Evolutionary conservation across 164 flowering plant genomes (phyloP).

Genomic region (Tetracentron sinense): DNA sequence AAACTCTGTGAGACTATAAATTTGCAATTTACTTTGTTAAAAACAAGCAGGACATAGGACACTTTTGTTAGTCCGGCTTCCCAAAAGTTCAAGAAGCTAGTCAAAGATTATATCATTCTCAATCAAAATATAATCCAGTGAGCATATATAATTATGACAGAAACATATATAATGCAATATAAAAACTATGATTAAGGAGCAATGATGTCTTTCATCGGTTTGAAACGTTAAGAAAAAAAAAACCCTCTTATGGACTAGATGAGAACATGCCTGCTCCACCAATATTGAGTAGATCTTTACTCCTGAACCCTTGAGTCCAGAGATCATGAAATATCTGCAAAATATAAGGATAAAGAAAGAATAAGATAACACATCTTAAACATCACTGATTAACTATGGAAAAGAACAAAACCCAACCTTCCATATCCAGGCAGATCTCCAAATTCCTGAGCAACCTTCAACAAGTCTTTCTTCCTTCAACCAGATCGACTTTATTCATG

Average conservation of each 20-base stretch:
- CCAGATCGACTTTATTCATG: constrained; percentile 90
- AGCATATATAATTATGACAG: too few relatives aligned
- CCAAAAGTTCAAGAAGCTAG: not conserved
- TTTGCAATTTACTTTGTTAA: not conserved
- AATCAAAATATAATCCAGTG: too few relatives aligned
- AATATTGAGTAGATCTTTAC: constrained; percentile 75
- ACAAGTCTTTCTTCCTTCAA: constrained; percentile 77
- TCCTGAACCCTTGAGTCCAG: constrained; percentile 94
- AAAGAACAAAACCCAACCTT: constrained; percentile 36
- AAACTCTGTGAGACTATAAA: not conserved
- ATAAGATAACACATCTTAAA: not conserved
- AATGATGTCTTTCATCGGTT: too few relatives aligned
- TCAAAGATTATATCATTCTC: not conserved
- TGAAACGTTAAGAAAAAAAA: too few relatives aligned
- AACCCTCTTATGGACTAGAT: not conserved
- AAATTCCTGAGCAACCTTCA: constrained; percentile 73
- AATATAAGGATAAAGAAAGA: not conserved
- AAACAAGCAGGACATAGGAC: not conserved
- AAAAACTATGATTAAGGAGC: not conserved
- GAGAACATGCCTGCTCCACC: constrained; percentile 72
- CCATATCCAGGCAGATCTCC: constrained; percentile 89
- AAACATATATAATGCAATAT: too few relatives aligned
- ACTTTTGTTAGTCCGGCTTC: not conserved
- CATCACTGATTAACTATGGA: not conserved
- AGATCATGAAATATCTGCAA: constrained; percentile 78